A percentile compares a stretch with the other conserved stretches of the same genome.
Evolutionary conservation across 2,329 filamentous ascomycete genomes (phyloP).

Genomic region (Neofusicoccum cordaticola): DNA sequence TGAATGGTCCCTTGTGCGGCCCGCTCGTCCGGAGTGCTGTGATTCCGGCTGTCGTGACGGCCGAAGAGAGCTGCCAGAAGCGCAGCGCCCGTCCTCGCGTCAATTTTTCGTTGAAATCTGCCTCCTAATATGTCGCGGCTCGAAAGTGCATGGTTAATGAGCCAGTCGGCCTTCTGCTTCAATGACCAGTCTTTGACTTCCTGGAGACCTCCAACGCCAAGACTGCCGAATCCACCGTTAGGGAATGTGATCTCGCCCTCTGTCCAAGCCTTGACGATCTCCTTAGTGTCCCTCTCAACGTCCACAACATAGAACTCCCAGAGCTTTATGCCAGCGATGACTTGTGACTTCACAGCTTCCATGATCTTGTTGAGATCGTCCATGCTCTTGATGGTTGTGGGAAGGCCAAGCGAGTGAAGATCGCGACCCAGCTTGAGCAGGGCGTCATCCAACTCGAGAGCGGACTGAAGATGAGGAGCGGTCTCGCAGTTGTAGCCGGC

Average conservation of each 20-base stretch:
- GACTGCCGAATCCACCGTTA: constrained; percentile 49
- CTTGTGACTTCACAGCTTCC: constrained; percentile 76
- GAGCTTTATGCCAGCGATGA: constrained; percentile 72
- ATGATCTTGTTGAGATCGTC: constrained; percentile 79
- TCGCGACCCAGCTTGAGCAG: constrained; percentile 64
- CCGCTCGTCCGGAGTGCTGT: constrained; percentile 50
- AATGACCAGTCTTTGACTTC: constrained; percentile 54
- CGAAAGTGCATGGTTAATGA: constrained; percentile 66
- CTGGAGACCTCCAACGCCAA: constrained; percentile 51
- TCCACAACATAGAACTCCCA: constrained; percentile 95
- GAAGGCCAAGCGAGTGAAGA: constrained; percentile 67
- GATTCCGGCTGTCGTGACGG: constrained; percentile 56
- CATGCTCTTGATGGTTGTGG: constrained; percentile 66
- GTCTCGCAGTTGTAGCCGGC: constrained; percentile 92
- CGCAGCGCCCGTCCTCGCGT: constrained; percentile 68
- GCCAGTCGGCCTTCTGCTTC: constrained; percentile 60
- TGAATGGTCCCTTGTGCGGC: constrained; percentile 52
- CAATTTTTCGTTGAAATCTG: constrained; percentile 69
- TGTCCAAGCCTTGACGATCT: constrained; percentile 70
- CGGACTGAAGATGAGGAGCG: constrained; percentile 67
- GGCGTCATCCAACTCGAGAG: constrained; percentile 73
- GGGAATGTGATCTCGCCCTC: constrained; percentile 57
- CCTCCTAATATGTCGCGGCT: constrained; percentile 75
- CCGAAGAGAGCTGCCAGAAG: constrained; percentile 68
- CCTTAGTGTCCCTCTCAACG: constrained; percentile 68